Evolutionary conservation across 768 basidiomycete species (phyloP), one percentile per base, ranked within the genome.

Genomic region (Mycena amicta): DNA sequence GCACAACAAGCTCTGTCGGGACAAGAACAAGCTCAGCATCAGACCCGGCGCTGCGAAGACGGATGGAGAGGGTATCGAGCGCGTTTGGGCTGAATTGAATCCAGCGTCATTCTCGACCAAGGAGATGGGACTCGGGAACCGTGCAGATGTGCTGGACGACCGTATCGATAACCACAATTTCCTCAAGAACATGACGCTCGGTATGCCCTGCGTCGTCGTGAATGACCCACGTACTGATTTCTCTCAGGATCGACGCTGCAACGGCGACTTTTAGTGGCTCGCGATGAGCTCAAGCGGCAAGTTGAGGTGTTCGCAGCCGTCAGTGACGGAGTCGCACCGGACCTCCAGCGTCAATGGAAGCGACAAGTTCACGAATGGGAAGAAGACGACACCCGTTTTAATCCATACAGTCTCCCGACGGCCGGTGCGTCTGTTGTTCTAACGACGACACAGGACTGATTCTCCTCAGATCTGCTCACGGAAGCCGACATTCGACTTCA

Each of bases 31-130:
- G 2, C 37, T 69, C 20, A 53, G 59, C 15, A 56, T 51, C 46
- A 46, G 53, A 18, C 50, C 28, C 5, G 60, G 65, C 13, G 53
- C 52, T 0, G 61, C 59, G 1, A 59, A 50, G 30, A 57, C 50
- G 1, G 56, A 62, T 29, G 57, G 0, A 53, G 50, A 52, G 27
- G 50, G 50, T 18, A 37, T 52, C 31, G 50, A 52, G 22, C 50
- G 50, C 4, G 16, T 50, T 0, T 76, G 75, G 76, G 30, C 71
- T 0, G 52, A 40, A 0, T 33, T 68, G 5, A 74, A 76, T 50
- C 50, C 56, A 0, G 57, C 56, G 0, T 65, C 69, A 0, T 56
- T 55, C 2, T 67, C 64, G 29, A 74, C 70, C 0, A 66, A 67
- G 13, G 70, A 76, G 18, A 74, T 72, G 71, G 67, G 67, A 0